Percentiles rank a stretch among this genome's conserved stretches.
Evolutionary conservation across 805 yeast genomes (phyloP).

Genomic region (Soucietia sequanensis): DNA sequence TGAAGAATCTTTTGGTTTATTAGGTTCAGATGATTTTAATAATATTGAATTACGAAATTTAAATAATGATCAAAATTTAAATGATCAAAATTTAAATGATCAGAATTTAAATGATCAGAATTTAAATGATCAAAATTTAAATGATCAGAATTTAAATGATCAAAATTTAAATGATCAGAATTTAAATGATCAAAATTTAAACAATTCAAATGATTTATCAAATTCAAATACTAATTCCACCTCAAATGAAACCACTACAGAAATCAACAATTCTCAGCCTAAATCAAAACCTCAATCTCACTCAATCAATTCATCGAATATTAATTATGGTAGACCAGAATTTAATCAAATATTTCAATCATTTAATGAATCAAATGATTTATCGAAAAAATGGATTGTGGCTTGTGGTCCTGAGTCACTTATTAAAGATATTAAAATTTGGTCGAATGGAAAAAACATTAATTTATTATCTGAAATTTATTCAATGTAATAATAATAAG

Average conservation of each 20-base stretch:
- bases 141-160: neutral
- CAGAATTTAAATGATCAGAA: too few relatives aligned
- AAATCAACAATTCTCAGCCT: too few relatives aligned
- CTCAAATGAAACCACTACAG: too few relatives aligned
- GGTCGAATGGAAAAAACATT: slow-evolving; percentile 37
- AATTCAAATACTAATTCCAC: too few relatives aligned
- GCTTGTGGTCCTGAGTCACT: slow-evolving; percentile 58
- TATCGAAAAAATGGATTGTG: slow-evolving; percentile 48
- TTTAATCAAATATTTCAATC: slow-evolving; percentile 29
- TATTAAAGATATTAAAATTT: slow-evolving; percentile 34
- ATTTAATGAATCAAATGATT: slow-evolving; percentile 25
- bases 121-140: neutral
- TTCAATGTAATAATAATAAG: slow-evolving; percentile 24
- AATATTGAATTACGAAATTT: slow-evolving; percentile 23
- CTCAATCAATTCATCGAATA: slow-evolving; percentile 6
- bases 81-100: slow-evolving; percentile 5
- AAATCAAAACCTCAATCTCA: neutral
- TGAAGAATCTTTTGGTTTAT: slow-evolving; percentile 20
- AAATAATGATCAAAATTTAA: slow-evolving; percentile 16
- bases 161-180: too few relatives aligned
- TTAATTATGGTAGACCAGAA: slow-evolving; percentile 44
- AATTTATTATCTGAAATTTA: slow-evolving; percentile 47
- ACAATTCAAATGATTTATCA: too few relatives aligned
- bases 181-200: too few relatives aligned
- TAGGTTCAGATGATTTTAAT: slow-evolving; percentile 15